Evolutionary conservation across 306 rosid genomes (phyloP).

Genomic region (Pyrus bretschneideri): DNA sequence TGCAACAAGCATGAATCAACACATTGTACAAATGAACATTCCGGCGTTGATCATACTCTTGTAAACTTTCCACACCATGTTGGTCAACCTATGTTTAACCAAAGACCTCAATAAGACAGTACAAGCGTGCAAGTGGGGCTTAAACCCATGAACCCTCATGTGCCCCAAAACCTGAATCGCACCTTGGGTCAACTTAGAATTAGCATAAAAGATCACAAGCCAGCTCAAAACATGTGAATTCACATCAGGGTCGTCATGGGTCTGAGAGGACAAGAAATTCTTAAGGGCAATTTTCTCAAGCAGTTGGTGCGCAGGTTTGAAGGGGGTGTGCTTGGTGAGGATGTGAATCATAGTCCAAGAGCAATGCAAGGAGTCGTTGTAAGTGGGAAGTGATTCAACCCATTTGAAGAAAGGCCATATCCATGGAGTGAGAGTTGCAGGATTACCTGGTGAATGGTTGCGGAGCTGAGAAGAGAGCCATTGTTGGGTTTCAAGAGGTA

Average conservation of each 20-base stretch:
- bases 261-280: constrained; percentile 56
- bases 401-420: constrained; percentile 66
- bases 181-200: constrained; percentile 55
- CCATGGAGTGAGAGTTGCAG: constrained; percentile 42
- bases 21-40: constrained; percentile 65
- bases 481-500: constrained; percentile 45
- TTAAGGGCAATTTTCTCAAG: constrained; percentile 60
- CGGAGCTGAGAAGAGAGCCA: constrained; percentile 37
- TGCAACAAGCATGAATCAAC: constrained; percentile 77
- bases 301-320: constrained; percentile 56
- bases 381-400: constrained; percentile 49
- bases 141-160: constrained; percentile 48
- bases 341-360: constrained; percentile 72
- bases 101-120: constrained; percentile 70
- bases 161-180: constrained; percentile 73
- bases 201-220: constrained; percentile 62
- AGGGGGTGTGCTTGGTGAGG: constrained; percentile 48
- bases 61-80: constrained; percentile 66
- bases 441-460: constrained; percentile 49
- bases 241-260: constrained; percentile 43
- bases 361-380: constrained; percentile 62
- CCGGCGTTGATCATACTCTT: constrained; percentile 49
- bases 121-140: constrained; percentile 76
- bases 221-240: constrained; percentile 83
- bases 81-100: constrained; percentile 56